phyloP scores from a whole-genome alignment of 2,329 filamentous ascomycete genomes.

The Talaromyces verruculosus region DNA sequence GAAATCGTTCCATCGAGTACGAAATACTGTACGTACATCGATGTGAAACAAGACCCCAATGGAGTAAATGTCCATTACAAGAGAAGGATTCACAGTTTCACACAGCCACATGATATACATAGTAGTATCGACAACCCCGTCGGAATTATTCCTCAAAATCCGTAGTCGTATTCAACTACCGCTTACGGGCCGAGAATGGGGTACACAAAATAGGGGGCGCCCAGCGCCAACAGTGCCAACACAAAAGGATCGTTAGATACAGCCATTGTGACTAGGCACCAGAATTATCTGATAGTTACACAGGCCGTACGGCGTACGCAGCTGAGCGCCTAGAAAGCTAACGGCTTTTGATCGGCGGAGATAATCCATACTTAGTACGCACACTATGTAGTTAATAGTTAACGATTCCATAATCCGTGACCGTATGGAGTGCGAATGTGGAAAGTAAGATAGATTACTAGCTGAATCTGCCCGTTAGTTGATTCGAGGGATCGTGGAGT shows the following conservation, averaged over 20 bases:
- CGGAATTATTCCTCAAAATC: neutral
- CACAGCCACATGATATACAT: neutral
- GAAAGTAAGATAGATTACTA: conserved; percentile 5
- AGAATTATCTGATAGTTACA: neutral
- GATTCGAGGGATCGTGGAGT: neutral
- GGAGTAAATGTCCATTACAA: neutral
- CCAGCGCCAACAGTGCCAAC: neutral
- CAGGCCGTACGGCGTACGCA: neutral
- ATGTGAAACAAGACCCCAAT: neutral
- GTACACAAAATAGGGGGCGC: neutral
- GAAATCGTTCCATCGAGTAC: neutral
- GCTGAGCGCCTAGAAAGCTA: neutral
- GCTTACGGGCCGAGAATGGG: neutral
- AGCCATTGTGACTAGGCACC: neutral
- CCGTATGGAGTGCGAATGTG: neutral
- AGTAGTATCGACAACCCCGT: neutral
- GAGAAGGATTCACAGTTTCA: neutral
- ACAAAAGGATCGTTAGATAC: neutral
- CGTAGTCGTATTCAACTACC: neutral
- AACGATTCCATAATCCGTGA: neutral
- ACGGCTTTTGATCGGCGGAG: neutral
- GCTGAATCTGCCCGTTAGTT: neutral
- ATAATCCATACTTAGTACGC: neutral
- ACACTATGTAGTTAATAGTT: neutral
- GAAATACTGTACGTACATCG: neutral